A percentile compares a stretch with the other conserved stretches of the same genome.
phyloP scores from a whole-genome alignment of 495 filamentous ascomycete genomes.

The Penicillium samsonianum region DNA sequence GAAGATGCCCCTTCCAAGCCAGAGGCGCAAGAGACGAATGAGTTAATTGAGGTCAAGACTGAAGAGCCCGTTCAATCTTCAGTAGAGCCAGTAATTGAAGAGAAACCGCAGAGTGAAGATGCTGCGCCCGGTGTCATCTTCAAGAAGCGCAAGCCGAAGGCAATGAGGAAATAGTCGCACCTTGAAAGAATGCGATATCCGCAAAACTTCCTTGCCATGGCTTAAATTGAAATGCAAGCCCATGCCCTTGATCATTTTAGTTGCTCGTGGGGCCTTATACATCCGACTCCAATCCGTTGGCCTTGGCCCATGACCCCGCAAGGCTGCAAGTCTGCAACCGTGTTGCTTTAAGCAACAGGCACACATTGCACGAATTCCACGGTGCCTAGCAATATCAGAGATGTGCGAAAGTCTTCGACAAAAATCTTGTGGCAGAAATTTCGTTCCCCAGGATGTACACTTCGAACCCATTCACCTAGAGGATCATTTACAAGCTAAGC shows the following conservation, averaged over 20 bases:
- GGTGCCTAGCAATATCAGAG: background rate
- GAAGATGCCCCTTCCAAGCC: slow-evolving; percentile 17
- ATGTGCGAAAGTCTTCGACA: background rate
- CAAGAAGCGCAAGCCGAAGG: slow-evolving; percentile 88
- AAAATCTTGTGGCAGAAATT: background rate
- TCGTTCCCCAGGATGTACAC: background rate
- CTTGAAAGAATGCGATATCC: slow-evolving; percentile 3
- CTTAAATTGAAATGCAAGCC: background rate
- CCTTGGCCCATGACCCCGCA: background rate
- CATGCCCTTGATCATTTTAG: background rate
- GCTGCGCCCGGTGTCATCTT: slow-evolving; percentile 62
- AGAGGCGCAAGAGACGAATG: slow-evolving; percentile 6
- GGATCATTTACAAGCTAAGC: background rate
- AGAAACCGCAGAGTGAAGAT: slow-evolving; percentile 35
- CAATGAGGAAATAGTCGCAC: slow-evolving; percentile 48
- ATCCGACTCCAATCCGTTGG: background rate
- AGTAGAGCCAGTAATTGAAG: slow-evolving; percentile 1
- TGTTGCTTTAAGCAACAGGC: background rate
- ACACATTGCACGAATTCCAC: background rate
- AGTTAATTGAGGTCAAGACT: slow-evolving; percentile 21
- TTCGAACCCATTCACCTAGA: background rate
- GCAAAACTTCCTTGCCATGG: background rate
- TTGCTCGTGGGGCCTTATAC: background rate
- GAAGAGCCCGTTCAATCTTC: slow-evolving; percentile 30
- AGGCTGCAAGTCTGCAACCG: slow-evolving; percentile 1